Conservation (phyloP, 2,329 filamentous ascomycete species). For the Fusarium sp. region DNA sequence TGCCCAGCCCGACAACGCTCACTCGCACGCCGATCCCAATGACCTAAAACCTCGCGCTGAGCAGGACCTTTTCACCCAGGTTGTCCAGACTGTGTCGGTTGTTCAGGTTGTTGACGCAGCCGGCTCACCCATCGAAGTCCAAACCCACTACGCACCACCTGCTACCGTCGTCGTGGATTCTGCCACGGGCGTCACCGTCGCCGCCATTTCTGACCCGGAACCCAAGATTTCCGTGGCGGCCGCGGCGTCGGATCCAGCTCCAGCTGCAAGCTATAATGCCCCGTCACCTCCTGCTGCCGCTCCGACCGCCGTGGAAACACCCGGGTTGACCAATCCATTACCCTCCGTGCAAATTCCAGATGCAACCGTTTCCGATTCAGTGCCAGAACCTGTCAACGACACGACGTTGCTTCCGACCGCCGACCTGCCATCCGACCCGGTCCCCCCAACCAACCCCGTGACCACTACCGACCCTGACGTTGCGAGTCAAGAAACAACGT, state of each 20-base stretch:
- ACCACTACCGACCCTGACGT: conserved; percentile 28
- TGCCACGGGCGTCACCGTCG: conserved; percentile 53
- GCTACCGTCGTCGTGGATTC: conserved; percentile 55
- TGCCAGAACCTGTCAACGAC: conserved; percentile 28
- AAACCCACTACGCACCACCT: conserved; percentile 57
- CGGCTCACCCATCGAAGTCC: conserved; percentile 59
- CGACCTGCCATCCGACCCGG: conserved; percentile 25
- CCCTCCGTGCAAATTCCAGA: conserved; percentile 32
- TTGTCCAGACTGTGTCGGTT: conserved; percentile 68
- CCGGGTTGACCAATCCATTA: conserved; percentile 37
- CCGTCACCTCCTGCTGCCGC: conserved; percentile 31
- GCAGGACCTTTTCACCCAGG: conserved; percentile 55
- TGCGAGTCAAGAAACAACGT: conserved; percentile 33
- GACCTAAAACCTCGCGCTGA: conserved; percentile 33
- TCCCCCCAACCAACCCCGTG: conserved; percentile 14
- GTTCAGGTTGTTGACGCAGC: conserved; percentile 63
- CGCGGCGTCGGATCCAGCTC: conserved; percentile 40
- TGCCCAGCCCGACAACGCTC: conserved; percentile 40
- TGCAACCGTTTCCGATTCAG: conserved; percentile 29
- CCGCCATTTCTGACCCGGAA: conserved; percentile 48
- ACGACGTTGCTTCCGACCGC: conserved; percentile 33
- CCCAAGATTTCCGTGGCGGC: conserved; percentile 40
- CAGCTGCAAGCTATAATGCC: conserved; percentile 40
- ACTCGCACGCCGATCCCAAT: conserved; percentile 35
- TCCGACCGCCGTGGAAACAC: conserved; percentile 35